A percentile compares a stretch with the other conserved stretches of the same genome.
Evolutionary conservation across 257 asterid genomes (phyloP).

Genomic region (Nicotiana otophora): DNA sequence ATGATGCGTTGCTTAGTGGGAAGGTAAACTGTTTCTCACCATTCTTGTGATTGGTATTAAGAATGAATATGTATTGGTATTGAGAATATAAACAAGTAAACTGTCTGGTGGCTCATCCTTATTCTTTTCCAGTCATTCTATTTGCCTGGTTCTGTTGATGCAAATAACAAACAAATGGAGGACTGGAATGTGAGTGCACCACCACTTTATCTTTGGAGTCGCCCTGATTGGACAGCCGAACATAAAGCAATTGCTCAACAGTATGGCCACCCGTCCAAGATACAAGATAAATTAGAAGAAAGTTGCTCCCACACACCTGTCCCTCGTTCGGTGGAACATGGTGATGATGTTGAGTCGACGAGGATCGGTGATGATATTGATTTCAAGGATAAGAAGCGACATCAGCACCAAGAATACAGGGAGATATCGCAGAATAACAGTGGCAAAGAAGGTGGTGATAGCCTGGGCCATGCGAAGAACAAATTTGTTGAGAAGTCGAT

Average conservation of each 20-base stretch:
- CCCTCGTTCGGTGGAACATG: conserved; percentile 15
- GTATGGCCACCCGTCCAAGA: conserved; percentile 45
- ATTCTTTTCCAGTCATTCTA: conserved; percentile 61
- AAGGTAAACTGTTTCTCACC: conserved; percentile 38
- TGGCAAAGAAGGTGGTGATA: conserved; percentile 20
- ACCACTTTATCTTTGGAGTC: conserved; percentile 81
- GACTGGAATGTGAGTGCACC: conserved; percentile 76
- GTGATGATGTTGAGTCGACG: background rate
- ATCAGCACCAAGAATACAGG: conserved; percentile 14
- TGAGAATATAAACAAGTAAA: background rate
- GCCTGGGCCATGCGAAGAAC: conserved; percentile 13
- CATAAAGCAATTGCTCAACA: conserved; percentile 65
- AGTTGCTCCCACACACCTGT: conserved; percentile 4
- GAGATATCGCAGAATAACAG: conserved; percentile 14
- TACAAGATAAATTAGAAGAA: conserved; percentile 17
- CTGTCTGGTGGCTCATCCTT: background rate
- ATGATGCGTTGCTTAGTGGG: conserved; percentile 59
- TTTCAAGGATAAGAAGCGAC: conserved; percentile 21
- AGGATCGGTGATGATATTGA: conserved; percentile 12
- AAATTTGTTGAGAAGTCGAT: conserved; percentile 7
- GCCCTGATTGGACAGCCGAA: conserved; percentile 47
- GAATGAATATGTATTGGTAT: background rate
- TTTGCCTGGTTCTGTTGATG: conserved; percentile 83
- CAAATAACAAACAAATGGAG: conserved; percentile 60
- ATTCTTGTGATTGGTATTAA: background rate